Base-by-base conservation (phyloP, 179 eudicot species). In the Drosera spatulata region DNA sequence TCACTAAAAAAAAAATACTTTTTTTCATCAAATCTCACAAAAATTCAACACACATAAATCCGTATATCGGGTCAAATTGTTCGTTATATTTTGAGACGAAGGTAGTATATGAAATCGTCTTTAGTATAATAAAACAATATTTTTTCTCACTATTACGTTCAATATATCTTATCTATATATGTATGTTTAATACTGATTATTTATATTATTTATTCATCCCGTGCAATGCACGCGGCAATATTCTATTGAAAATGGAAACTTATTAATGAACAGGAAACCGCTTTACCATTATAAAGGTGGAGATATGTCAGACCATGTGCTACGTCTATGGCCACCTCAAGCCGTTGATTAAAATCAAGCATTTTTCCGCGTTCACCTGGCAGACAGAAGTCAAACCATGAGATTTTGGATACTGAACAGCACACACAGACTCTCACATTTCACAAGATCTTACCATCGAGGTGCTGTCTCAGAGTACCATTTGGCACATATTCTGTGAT, bases 271-370 rank as follows among this genome's bases (percentile, higher is more conserved):
- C 14, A 48, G 45, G 52, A 22, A 43, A 43, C 45, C 55, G 50
- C 6, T 39, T 71, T 71, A 93, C 99, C 99, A 60, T 90, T 70
- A 77, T 93, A 93, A 33, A 77, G 74, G 75, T 93, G 99, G 73
- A 93, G 95, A 78, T 89, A 86, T 15, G 99, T 80, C 56, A 93
- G 67, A 66, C 85, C 99, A 62, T 93, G 99, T 57, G 95, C 87
- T 62, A 93, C 67, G 68, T 89, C 93, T 61, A 93, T 93, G 67
- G 93, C 72, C 62, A 93, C 83, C 75, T 86, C 96, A 72, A 93
- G 88, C 64, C 99, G 82, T 74, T 89, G 96, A 66, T 80, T 78
- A 61, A 93, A 93, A 74, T 88, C 88, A 81, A 93, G 71, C 57
- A 80, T 74, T 53, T 62, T 84, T 56, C 82, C 95, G 50, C 70